Evolutionary conservation across 2,329 filamentous ascomycete species (phyloP).

Genomic region (Zarea fungicola): DNA sequence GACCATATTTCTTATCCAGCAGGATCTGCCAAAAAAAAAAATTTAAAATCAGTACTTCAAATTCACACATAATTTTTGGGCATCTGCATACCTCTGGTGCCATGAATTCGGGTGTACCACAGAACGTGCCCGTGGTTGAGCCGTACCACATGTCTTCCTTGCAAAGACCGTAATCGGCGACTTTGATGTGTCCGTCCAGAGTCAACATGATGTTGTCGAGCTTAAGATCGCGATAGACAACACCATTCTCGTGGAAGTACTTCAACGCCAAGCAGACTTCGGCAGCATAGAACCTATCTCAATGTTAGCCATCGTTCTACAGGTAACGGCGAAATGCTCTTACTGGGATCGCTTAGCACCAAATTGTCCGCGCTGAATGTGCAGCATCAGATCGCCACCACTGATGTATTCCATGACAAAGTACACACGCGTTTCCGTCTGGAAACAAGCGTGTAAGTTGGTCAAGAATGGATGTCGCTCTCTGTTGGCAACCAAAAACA

Average conservation of each 20-base stretch:
- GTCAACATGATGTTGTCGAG: conserved; percentile 88
- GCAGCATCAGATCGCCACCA: conserved; percentile 96
- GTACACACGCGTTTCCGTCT: conserved; percentile 96
- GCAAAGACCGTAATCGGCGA: conserved; percentile 96
- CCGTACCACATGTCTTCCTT: conserved; percentile 99
- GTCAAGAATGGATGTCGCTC: conserved; percentile 94
- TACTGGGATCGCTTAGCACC: conserved; percentile 93
- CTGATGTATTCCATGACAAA: conserved; percentile 99
- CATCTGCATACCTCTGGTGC: conserved; percentile 78
- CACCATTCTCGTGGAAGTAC: conserved; percentile 98
- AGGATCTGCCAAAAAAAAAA: conserved; percentile 61
- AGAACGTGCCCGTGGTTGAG: conserved; percentile 95
- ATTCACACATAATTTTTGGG: too few species aligned
- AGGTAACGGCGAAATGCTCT: too few species aligned
- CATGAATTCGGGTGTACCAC: conserved; percentile 99
- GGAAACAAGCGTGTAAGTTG: conserved; percentile 95
- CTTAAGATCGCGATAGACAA: conserved; percentile 97
- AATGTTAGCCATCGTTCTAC: too few species aligned
- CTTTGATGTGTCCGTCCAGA: conserved; percentile 95
- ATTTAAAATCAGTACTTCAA: not conserved
- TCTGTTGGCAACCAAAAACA: conserved; percentile 95
- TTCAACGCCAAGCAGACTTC: conserved; percentile 96
- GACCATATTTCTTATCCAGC: conserved; percentile 95
- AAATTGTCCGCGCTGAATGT: conserved; percentile 96
- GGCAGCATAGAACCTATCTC: conserved; percentile 95